phyloP scores from a whole-genome alignment of 495 filamentous ascomycete species.

The Annulohypoxylon moriforme region DNA sequence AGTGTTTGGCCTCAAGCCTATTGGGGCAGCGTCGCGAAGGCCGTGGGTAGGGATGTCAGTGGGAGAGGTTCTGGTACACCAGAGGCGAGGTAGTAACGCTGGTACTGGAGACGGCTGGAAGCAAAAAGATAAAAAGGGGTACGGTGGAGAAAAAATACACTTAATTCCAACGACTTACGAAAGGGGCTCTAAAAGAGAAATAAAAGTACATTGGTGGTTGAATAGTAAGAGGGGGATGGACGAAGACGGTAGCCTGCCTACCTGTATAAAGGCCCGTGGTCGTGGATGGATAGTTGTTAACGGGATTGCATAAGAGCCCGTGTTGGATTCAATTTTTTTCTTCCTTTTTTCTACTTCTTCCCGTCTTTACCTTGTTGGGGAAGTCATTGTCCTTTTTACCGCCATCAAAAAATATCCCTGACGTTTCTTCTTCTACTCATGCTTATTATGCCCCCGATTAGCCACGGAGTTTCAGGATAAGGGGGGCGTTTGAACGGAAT shows the following conservation, averaged over 20 bases:
- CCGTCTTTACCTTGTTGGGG: neutral
- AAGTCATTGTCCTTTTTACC: neutral
- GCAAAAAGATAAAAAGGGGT: neutral
- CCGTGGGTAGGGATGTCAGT: conserved; percentile 40
- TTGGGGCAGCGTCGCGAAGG: conserved; percentile 65
- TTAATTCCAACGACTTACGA: conserved; percentile 15
- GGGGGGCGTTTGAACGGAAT: neutral
- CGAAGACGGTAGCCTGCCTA: neutral
- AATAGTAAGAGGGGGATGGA: neutral
- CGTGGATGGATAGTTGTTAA: neutral
- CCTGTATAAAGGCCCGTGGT: neutral
- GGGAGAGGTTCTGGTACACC: neutral
- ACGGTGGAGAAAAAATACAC: neutral
- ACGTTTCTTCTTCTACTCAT: conserved; percentile 6
- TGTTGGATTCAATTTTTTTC: conserved; percentile 2
- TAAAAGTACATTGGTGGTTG: neutral
- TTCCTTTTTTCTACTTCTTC: neutral
- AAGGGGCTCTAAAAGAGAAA: neutral
- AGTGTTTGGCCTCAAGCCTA: conserved; percentile 72
- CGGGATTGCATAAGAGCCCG: neutral
- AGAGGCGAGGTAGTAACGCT: conserved; percentile 22
- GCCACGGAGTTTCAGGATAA: conserved; percentile 18
- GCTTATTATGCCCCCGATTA: neutral
- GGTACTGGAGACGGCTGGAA: neutral
- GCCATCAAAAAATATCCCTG: neutral